Percentiles rank a stretch among this genome's conserved stretches.
These are phyloP conservation scores for Kitagawia praeruptora DNA, from an alignment of 129 eudicot species.

Conservation along the genomic window DNA sequence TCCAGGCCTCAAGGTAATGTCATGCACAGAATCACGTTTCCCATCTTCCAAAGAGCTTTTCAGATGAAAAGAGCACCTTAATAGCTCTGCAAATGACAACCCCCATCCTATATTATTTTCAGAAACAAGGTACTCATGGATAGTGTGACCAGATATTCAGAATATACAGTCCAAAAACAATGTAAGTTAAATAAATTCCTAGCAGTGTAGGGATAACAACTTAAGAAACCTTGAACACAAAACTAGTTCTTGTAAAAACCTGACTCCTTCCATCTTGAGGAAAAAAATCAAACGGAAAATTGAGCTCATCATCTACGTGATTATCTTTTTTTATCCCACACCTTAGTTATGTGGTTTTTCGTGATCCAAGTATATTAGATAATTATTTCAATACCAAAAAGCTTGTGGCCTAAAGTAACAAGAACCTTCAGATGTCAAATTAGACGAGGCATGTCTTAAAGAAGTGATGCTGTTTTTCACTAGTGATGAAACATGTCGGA, in stretches of 20 bases:
- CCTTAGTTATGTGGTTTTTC: neutral
- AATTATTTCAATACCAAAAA: neutral
- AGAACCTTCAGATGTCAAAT: constrained; percentile 70
- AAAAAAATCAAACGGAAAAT: neutral
- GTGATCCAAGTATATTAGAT: neutral
- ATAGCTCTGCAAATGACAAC: constrained; percentile 39
- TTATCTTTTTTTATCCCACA: neutral
- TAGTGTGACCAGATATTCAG: neutral
- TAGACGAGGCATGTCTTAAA: constrained; percentile 45
- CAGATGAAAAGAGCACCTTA: constrained; percentile 51
- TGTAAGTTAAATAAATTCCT: neutral
- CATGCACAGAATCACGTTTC: constrained; percentile 38
- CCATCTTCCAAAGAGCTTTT: constrained; percentile 63
- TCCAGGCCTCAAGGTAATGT: constrained; percentile 69
- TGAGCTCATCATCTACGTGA: neutral
- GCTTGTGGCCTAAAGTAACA: constrained; percentile 1
- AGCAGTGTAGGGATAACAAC: neutral
- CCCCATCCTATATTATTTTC: constrained; percentile 1
- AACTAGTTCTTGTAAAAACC: neutral
- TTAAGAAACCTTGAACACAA: neutral
- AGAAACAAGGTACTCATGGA: neutral
- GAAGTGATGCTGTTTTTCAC: constrained; percentile 65
- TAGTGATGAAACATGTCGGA: constrained; percentile 76
- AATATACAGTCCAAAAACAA: neutral
- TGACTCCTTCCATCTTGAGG: neutral